Evolutionary conservation across 345 rosid species (phyloP).

Genomic region (thale cress (Arabidopsis thaliana)): DNA sequence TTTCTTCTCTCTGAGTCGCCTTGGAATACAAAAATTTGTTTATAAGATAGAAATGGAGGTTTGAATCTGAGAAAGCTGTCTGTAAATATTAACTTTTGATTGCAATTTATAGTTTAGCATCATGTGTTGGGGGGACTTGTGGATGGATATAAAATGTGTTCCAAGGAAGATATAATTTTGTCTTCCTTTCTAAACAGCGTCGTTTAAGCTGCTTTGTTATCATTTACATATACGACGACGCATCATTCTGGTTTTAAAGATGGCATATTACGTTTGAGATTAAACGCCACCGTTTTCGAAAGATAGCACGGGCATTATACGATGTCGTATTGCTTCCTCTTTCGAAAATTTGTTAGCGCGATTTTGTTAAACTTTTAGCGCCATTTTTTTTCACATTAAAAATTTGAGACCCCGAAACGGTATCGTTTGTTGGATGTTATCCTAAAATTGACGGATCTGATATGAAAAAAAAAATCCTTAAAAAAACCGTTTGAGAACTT

Average conservation of each 20-base stretch:
- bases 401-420: not conserved
- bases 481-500: slow-evolving; percentile 25
- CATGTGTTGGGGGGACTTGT: slow-evolving; percentile 16
- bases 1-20: slow-evolving; percentile 17
- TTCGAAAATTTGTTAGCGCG: not conserved
- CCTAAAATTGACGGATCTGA: not conserved
- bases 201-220: not conserved
- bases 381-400: not conserved
- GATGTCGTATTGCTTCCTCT: not conserved
- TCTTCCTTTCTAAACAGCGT: slow-evolving; percentile 16
- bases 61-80: slow-evolving; percentile 24
- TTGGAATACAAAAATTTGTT: slow-evolving; percentile 32
- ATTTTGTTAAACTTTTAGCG: not conserved
- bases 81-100: slow-evolving; percentile 37
- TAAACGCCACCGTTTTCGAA: not conserved
- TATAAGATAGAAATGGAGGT: slow-evolving; percentile 36
- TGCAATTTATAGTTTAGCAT: slow-evolving; percentile 13
- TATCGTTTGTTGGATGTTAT: not conserved
- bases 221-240: not conserved
- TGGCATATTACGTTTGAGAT: too few relatives aligned
- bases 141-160: slow-evolving; percentile 24
- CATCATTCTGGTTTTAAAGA: not conserved
- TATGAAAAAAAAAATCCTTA: not conserved
- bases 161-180: not conserved
- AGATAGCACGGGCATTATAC: not conserved